Evolutionary conservation across 352 stramenopile genomes (phyloP).

Genomic region (Phytophthora ohioensis): DNA sequence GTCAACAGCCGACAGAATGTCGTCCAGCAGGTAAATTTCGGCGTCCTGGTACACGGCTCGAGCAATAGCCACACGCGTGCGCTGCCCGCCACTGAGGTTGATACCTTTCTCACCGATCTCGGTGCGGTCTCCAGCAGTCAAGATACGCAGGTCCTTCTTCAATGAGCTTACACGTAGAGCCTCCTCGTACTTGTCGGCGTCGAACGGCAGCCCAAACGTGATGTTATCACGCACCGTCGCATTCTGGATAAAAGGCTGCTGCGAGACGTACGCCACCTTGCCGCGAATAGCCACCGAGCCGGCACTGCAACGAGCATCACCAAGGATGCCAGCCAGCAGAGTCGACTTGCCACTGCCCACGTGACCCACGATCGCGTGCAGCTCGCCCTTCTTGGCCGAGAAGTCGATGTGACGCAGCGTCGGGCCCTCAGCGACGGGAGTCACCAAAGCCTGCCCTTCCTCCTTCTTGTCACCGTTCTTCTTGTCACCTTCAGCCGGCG

Average conservation of each 20-base stretch:
- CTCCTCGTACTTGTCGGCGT: slow-evolving; percentile 64
- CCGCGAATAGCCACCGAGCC: slow-evolving; percentile 78
- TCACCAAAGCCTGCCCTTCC: slow-evolving; percentile 39
- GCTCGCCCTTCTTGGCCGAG: slow-evolving; percentile 66
- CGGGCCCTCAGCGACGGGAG: slow-evolving; percentile 30
- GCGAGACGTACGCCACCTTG: slow-evolving; percentile 92
- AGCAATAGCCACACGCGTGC: slow-evolving; percentile 93
- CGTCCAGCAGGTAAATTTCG: slow-evolving; percentile 97
- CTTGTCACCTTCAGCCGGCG: slow-evolving; percentile 36
- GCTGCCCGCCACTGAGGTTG: slow-evolving; percentile 97
- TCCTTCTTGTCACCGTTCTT: slow-evolving; percentile 46
- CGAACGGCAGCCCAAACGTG: slow-evolving; percentile 89
- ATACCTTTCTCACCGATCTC: slow-evolving; percentile 99
- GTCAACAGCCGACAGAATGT: slow-evolving; percentile 97
- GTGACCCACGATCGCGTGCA: slow-evolving; percentile 63
- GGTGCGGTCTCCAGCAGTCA: slow-evolving; percentile 92
- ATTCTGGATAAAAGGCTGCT: slow-evolving; percentile 98
- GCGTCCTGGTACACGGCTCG: slow-evolving; percentile 94
- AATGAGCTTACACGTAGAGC: slow-evolving; percentile 57
- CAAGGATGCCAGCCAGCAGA: slow-evolving; percentile 55
- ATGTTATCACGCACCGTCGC: slow-evolving; percentile 96
- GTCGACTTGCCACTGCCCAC: slow-evolving; percentile 71
- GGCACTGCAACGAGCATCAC: slow-evolving; percentile 45
- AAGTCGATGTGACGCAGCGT: slow-evolving; percentile 74
- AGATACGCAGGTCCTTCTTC: slow-evolving; percentile 56